Evolutionary conservation across 345 rosid genomes (phyloP).

Genomic region (Nephelium lappaceum): DNA sequence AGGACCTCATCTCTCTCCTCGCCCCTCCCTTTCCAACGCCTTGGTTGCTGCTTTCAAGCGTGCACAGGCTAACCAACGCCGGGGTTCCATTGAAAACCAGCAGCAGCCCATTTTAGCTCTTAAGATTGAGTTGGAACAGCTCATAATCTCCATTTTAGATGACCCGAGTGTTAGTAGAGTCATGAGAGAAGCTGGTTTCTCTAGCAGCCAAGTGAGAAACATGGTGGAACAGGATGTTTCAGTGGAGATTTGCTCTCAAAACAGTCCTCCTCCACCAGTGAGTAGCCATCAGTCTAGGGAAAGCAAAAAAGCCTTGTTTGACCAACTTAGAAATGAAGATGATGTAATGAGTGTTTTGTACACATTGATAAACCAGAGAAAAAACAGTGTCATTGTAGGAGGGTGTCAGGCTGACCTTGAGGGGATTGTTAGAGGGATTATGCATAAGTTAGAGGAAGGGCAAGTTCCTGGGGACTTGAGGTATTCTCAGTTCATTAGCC

Average conservation of each 20-base stretch:
- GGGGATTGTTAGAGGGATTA: conserved; percentile 38
- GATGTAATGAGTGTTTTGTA: conserved; percentile 50
- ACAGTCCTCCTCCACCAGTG: conserved; percentile 18
- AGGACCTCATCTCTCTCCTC: conserved; percentile 39
- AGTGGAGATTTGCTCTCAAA: conserved; percentile 43
- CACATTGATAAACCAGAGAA: conserved; percentile 41
- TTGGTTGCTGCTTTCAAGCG: conserved; percentile 78
- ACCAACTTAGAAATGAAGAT: conserved; percentile 24
- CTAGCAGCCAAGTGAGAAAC: conserved; percentile 62
- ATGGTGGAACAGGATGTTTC: conserved; percentile 65
- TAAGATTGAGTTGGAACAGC: conserved; percentile 70
- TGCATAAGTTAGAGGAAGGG: conserved; percentile 57
- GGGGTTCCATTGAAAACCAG: conserved; percentile 77
- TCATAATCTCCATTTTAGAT: conserved; percentile 62
- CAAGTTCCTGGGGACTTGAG: conserved; percentile 46
- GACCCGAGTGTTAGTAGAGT: conserved; percentile 84
- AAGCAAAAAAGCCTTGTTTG: neutral
- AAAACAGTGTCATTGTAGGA: conserved; percentile 57
- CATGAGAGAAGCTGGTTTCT: conserved; percentile 86
- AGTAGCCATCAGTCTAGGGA: conserved; percentile 27
- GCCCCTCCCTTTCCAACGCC: conserved; percentile 70
- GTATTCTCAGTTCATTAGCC: conserved; percentile 47
- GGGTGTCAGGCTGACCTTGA: conserved; percentile 44
- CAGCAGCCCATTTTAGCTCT: conserved; percentile 75
- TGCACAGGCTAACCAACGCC: conserved; percentile 80